Conservation (phyloP, 2,329 filamentous ascomycete species). For the Trichoderma breve region DNA sequence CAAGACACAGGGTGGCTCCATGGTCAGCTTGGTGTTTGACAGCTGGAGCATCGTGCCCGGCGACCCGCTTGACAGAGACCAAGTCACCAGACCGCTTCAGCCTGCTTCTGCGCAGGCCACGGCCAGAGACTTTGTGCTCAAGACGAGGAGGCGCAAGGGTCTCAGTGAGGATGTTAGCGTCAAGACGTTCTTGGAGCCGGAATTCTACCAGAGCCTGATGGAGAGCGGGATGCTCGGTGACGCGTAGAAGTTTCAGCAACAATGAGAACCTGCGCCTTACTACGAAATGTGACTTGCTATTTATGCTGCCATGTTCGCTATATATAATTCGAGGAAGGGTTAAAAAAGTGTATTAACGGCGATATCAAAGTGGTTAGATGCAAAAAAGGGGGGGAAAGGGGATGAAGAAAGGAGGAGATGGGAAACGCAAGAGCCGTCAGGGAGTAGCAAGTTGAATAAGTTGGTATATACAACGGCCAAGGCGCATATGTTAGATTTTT, state of each 20-base stretch:
- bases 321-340: not conserved
- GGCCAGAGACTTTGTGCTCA: slow-evolving; percentile 92
- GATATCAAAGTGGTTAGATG: not conserved
- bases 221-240: slow-evolving; percentile 82
- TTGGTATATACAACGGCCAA: not conserved
- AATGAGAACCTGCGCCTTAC: not conserved
- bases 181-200: slow-evolving; percentile 92
- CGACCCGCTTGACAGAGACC: slow-evolving; percentile 86
- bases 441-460: not conserved
- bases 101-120: slow-evolving; percentile 85
- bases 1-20: slow-evolving; percentile 89
- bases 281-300: not conserved
- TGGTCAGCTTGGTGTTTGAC: slow-evolving; percentile 89
- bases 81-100: slow-evolving; percentile 79
- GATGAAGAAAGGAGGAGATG: not conserved
- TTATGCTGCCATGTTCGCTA: not conserved
- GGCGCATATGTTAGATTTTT: not conserved
- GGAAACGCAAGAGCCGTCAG: not conserved
- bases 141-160: slow-evolving; percentile 90
- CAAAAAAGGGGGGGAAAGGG: not conserved
- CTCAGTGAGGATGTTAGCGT: slow-evolving; percentile 93
- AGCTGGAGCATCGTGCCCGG: slow-evolving; percentile 95
- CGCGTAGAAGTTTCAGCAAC: slow-evolving; percentile 24
- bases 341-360: too few relatives aligned
- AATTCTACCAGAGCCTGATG: slow-evolving; percentile 83